A percentile compares a stretch with the other conserved stretches of the same genome.
Evolutionary conservation across 83 land plant species (phyloP).

Genomic region (Picea abies): DNA sequence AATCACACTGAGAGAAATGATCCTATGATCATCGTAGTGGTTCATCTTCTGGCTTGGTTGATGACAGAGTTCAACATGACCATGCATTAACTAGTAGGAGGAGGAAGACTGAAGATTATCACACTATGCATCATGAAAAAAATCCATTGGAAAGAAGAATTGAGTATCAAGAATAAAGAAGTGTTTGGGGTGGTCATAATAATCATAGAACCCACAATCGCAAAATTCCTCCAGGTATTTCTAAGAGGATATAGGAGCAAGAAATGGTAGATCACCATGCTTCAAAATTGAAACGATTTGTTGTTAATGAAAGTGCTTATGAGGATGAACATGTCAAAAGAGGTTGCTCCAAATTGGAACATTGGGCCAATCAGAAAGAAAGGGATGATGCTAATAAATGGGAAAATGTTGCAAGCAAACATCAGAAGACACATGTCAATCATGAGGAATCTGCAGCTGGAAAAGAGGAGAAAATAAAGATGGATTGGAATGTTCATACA

Average conservation of each 20-base stretch:
- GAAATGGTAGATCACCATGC: slow-evolving; percentile 9
- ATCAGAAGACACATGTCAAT: slow-evolving; percentile 14
- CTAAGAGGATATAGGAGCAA: slow-evolving; percentile 17
- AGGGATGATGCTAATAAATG: no score
- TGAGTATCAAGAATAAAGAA: slow-evolving; percentile 2
- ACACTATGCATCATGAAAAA: no score
- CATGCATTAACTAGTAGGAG: no score
- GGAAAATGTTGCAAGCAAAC: slow-evolving; percentile 19
- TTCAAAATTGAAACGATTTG: slow-evolving; percentile 13
- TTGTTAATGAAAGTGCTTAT: slow-evolving; percentile 43
- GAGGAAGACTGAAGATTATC: no score
- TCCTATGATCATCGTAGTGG: no score
- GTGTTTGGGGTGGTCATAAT: background rate
- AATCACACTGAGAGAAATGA: no score
- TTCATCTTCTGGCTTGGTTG: no score
- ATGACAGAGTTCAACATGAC: no score
- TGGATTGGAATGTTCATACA: background rate
- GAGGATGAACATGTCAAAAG: slow-evolving; percentile 65
- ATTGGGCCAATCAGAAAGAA: slow-evolving; percentile 90
- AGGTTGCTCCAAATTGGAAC: slow-evolving; percentile 91
- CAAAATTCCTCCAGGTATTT: background rate
- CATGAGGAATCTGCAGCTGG: slow-evolving; percentile 6
- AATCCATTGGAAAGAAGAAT: no score
- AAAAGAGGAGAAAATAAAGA: background rate
- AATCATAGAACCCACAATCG: background rate